A percentile compares a stretch with the other conserved stretches of the same genome.
Evolutionary conservation across 2,329 filamentous ascomycete species (phyloP).

Genomic region (Talaromyces sp.): DNA sequence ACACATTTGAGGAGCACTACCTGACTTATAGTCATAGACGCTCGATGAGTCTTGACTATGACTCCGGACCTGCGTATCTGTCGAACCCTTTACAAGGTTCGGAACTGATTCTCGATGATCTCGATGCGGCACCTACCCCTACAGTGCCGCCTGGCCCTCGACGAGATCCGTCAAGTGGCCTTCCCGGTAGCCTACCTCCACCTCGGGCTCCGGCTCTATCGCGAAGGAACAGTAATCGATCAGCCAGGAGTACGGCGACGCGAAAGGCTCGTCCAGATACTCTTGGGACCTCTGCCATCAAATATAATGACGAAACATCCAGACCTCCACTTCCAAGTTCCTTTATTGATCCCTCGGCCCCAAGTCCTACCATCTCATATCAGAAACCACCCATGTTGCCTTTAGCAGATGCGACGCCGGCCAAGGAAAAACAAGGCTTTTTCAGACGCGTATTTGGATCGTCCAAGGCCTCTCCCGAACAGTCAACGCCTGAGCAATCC

Average conservation of each 20-base stretch:
- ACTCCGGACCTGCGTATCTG: slow-evolving; percentile 33
- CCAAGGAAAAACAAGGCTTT: slow-evolving; percentile 75
- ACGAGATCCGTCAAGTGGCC: slow-evolving; percentile 41
- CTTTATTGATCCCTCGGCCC: slow-evolving; percentile 48
- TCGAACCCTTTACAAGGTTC: slow-evolving; percentile 23
- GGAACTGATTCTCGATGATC: slow-evolving; percentile 45
- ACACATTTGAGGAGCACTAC: slow-evolving; percentile 13
- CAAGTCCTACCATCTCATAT: slow-evolving; percentile 52
- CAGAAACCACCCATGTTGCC: slow-evolving; percentile 45
- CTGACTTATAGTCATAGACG: slow-evolving; percentile 29
- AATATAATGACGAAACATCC: slow-evolving; percentile 26
- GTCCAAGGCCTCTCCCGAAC: slow-evolving; percentile 48
- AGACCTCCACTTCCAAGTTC: slow-evolving; percentile 41
- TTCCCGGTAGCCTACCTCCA: slow-evolving; percentile 25
- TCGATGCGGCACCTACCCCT: slow-evolving; percentile 81
- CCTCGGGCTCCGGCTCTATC: slow-evolving; percentile 35
- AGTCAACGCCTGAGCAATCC: slow-evolving; percentile 17
- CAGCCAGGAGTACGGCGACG: slow-evolving; percentile 36
- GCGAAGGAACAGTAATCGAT: slow-evolving; percentile 44
- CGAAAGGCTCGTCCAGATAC: slow-evolving; percentile 40
- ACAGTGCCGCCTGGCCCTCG: slow-evolving; percentile 78
- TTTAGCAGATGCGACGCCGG: slow-evolving; percentile 42
- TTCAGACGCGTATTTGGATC: slow-evolving; percentile 89
- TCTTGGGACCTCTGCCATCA: slow-evolving; percentile 35
- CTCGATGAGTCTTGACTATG: slow-evolving; percentile 46